phyloP scores from a whole-genome alignment of 2,329 filamentous ascomycete species.

The Pleoardoris graminearum region DNA sequence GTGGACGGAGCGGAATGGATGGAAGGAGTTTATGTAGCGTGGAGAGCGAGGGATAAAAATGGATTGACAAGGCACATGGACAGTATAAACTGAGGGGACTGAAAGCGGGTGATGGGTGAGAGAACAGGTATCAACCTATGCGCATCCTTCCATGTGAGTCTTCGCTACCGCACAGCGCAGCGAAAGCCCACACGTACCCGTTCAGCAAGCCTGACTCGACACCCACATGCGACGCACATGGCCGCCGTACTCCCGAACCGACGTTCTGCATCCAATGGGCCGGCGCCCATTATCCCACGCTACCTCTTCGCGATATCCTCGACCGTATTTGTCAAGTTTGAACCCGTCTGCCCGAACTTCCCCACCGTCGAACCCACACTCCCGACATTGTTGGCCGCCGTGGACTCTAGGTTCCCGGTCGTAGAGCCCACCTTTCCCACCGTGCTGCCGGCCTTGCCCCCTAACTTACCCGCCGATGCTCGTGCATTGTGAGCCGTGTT shows the following conservation, averaged over 20 bases:
- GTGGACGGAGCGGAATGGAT: too few species aligned
- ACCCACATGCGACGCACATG: too few species aligned
- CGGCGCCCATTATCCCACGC: not conserved
- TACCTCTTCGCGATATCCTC: conserved; percentile 1
- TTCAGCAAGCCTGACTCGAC: too few species aligned
- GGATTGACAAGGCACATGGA: too few species aligned
- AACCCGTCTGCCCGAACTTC: not conserved
- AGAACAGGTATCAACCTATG: not conserved
- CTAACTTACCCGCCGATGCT: not conserved
- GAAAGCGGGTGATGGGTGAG: not conserved
- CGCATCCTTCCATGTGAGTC: not conserved
- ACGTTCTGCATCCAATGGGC: not conserved
- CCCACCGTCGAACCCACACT: not conserved
- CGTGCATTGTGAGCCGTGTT: not conserved
- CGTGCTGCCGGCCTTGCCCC: not conserved
- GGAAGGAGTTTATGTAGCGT: too few species aligned
- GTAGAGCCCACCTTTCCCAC: not conserved
- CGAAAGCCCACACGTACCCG: not conserved
- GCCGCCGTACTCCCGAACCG: not conserved
- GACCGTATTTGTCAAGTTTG: not conserved
- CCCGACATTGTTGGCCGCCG: not conserved
- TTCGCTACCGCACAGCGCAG: not conserved
- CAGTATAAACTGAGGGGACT: too few species aligned
- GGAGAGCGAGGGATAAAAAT: too few species aligned
- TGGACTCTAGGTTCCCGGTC: not conserved